Base-by-base conservation (phyloP, 768 basidiomycete genomes). In the Lactifluus volemus region DNA sequence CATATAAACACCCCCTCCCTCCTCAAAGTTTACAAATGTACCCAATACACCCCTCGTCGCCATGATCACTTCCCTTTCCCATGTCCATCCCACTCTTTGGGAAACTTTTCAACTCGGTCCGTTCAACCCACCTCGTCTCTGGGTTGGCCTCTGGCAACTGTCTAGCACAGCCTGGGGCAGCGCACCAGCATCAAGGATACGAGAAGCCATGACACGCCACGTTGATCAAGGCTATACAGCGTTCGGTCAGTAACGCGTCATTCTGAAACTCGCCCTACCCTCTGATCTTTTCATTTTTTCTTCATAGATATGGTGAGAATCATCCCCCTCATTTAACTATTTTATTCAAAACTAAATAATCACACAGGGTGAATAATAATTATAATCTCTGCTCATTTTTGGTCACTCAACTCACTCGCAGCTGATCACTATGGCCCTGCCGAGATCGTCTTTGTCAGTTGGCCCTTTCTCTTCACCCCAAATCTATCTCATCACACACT, bases 391-490 rank as follows among this genome's bases (percentile, higher is more conserved):
- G 25, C 25, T 25, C 25, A 25, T 34, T 34, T 34, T 32, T 9
- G 14, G 50, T 19, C 55, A 44, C 60, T 61, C 60, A 57, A 32
- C 11, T 38, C 10, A 1, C 10, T 11, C 11, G 3, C n/a, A 89
- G 90, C 90, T 67, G 90, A 92, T 75, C 91, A 92, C 73, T 92
- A 92, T 76, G 90, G 90, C 15, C 82, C 84, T 67, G 82, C 90
- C 21, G 90, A 92, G 70, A 81, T 88, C 62, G 80, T 91, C 61
- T 92, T 88, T 65, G 90, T 91, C 73, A 56, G 17, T 25, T 48
- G 42, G 60, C 42, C 61, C 56, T 49, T 21, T 9, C 7, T 25
- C 8, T 44, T 45, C 10, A 12, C 34, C 38, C 12, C 25, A 9
- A 34, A 4, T 2, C 12, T 21, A 2, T 12, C n/a, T 29, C 49